Conservation (phyloP, 108 stramenopile species). For the Nannochloropsis gaditana region DNA sequence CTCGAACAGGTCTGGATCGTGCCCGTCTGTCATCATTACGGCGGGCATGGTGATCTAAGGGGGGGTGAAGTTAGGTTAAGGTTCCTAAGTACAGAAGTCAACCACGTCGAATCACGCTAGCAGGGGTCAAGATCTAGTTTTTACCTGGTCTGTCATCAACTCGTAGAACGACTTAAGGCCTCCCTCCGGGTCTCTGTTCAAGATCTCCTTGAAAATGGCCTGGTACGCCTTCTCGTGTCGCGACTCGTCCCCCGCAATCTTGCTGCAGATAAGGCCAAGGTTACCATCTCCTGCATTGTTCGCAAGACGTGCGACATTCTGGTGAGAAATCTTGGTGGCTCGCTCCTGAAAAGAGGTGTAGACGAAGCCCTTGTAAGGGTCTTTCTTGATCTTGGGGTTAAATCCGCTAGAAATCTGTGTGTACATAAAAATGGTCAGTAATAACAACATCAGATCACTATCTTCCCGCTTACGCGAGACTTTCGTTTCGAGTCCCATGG, state of each 20-base stretch:
- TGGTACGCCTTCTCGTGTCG: conserved; percentile 88
- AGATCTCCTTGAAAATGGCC: conserved; percentile 67
- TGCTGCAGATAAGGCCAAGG: conserved; percentile 68
- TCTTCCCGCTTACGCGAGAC: neutral
- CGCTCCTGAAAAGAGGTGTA: conserved; percentile 91
- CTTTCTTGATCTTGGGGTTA: conserved; percentile 74
- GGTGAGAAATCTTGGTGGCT: conserved; percentile 78
- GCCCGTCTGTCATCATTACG: conserved; percentile 79
- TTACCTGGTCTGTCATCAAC: conserved; percentile 71
- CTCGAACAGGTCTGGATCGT: conserved; percentile 65
- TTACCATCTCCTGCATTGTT: conserved; percentile 63
- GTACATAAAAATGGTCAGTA: neutral
- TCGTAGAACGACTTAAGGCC: conserved; percentile 70
- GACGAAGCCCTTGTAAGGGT: conserved; percentile 86
- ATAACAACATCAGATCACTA: neutral
- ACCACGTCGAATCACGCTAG: too few relatives aligned
- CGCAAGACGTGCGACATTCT: conserved; percentile 72
- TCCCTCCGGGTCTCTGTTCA: conserved; percentile 75
- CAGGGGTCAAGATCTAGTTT: neutral
- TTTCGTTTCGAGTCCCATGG: too few relatives aligned
- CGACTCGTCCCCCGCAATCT: conserved; percentile 83
- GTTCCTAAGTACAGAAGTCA: too few relatives aligned
- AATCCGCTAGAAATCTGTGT: conserved; percentile 70
- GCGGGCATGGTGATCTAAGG: conserved; percentile 73
- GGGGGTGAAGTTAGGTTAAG: neutral